Base-by-base conservation (phyloP, 2,329 filamentous ascomycete species). In the Cladosporium sp. region DNA sequence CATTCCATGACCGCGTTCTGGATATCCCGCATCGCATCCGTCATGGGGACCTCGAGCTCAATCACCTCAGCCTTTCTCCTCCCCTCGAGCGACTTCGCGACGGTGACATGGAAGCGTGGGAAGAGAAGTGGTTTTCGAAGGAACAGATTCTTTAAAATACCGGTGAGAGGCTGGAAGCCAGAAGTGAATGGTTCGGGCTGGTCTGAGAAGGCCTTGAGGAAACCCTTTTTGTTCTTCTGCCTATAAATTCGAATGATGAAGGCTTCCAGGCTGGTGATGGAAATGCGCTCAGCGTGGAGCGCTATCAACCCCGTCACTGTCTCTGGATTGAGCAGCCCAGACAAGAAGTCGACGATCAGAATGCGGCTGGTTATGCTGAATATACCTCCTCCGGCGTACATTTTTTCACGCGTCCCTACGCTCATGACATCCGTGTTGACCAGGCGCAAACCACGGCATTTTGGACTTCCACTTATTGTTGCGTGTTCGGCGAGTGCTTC, bases 311-410 rank as follows among this genome's bases (percentile, higher is more conserved):
- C 93, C 1, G 92, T 95, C 55, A 98, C 83, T 38, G 83, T 91
- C 56, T 88, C 84, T 0, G 92, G 84, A 58, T 89, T 81, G 48
- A 98, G 75, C 40, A 97, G 72, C 22, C 78, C 79, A n/a, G 90
- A 94, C 55, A 98, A 72, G 43, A 98, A 78, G 67, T 98, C 93
- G 20, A 97, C 91, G 25, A 97, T 88, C 54, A 98, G 72, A 56
- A 98, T 98, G 49, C 91, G 85, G 52, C 91, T 96, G 13, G 93
- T 98, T 64, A 98, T 87, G 70, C 90, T 95, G 72, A 96, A 91
- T 58, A 97, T 87, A 42, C 93, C 93, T 11, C 93, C 93, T 52
- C 83, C 79, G 2, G 82, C 76, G 69, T 98, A 98, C 78, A 96
- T 86, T 72, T 91, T 95, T 75, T 96, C 89, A 61, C 93, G 80